A percentile compares a stretch with the other conserved stretches of the same genome.
Conservation (phyloP, 352 stramenopile genomes). For the Phytophthora niederhauseri region DNA sequence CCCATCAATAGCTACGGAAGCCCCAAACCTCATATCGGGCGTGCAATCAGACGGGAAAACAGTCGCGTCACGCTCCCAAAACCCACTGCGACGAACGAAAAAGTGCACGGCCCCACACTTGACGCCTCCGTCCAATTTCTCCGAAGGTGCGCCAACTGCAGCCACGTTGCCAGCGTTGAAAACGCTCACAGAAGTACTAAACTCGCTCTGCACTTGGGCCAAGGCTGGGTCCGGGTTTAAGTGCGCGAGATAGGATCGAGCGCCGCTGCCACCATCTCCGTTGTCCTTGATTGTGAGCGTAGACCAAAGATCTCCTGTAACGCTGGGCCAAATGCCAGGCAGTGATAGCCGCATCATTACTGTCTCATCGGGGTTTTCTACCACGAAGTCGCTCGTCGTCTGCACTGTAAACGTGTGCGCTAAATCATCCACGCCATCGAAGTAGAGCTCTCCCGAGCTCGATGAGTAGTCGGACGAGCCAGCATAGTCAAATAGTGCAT, state of each 20-base stretch:
- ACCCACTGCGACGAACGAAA: conserved; percentile 61
- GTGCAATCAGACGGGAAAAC: conserved; percentile 54
- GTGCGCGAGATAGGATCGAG: conserved; percentile 65
- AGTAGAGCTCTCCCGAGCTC: conserved; percentile 64
- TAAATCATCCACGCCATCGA: conserved; percentile 53
- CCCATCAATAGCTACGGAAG: conserved; percentile 74
- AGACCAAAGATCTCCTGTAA: conserved; percentile 86
- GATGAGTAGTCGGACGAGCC: conserved; percentile 91
- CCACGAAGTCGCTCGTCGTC: conserved; percentile 91
- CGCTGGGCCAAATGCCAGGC: conserved; percentile 93
- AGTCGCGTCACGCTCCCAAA: conserved; percentile 73
- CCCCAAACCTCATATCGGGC: conserved; percentile 60
- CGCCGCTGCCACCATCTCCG: conserved; percentile 87
- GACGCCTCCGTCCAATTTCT: conserved; percentile 36
- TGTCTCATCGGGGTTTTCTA: conserved; percentile 93
- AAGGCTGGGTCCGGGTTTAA: conserved; percentile 43
- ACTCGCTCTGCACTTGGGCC: conserved; percentile 49
- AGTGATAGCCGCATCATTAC: conserved; percentile 91
- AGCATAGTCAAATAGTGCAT: conserved; percentile 89
- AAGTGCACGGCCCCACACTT: conserved; percentile 74
- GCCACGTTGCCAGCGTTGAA: conserved; percentile 69
- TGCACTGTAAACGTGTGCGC: conserved; percentile 74
- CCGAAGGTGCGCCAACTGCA: conserved; percentile 64
- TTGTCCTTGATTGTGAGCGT: conserved; percentile 92
- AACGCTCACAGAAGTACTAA: conserved; percentile 62